Conservation (phyloP, 352 stramenopile genomes). For the Pythium phragmiticola region DNA sequence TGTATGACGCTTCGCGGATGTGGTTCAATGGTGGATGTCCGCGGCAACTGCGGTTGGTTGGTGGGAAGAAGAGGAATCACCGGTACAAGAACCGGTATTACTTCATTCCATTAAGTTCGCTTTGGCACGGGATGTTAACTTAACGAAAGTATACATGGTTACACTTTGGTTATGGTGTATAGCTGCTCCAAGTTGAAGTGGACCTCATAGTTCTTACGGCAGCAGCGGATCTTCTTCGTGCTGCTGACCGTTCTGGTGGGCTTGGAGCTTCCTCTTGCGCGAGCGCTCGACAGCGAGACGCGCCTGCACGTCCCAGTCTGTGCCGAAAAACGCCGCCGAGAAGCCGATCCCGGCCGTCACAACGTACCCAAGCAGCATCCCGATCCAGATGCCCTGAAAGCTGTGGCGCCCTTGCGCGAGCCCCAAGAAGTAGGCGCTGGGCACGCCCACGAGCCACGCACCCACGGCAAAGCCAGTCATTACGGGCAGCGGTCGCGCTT, state of each 20-base stretch:
- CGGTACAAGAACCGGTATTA: conserved; percentile 4
- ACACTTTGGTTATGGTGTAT: conserved; percentile 4
- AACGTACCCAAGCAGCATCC: conserved; percentile 67
- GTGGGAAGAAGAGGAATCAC: not conserved
- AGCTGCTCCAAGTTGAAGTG: conserved; percentile 4
- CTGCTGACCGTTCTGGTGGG: not conserved
- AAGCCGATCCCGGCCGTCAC: conserved; percentile 76
- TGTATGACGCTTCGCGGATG: conserved; percentile 6
- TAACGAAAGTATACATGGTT: conserved; percentile 2
- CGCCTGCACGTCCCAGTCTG: conserved; percentile 62
- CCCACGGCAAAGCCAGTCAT: conserved; percentile 58
- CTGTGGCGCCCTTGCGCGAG: conserved; percentile 32
- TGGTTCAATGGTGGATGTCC: conserved; percentile 11
- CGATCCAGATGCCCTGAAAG: conserved; percentile 75
- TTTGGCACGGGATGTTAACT: not conserved
- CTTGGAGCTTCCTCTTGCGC: conserved; percentile 23
- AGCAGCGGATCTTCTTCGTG: conserved; percentile 26
- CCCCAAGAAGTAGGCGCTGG: conserved; percentile 66
- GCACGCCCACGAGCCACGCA: conserved; percentile 77
- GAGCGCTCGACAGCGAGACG: conserved; percentile 53
- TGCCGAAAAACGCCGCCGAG: conserved; percentile 46
- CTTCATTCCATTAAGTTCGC: not conserved
- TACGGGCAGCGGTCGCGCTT: conserved; percentile 49
- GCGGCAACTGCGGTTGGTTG: conserved; percentile 16
- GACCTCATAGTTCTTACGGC: not conserved